phyloP scores from a whole-genome alignment of 305 asterid species.

The Rubia occidens region DNA sequence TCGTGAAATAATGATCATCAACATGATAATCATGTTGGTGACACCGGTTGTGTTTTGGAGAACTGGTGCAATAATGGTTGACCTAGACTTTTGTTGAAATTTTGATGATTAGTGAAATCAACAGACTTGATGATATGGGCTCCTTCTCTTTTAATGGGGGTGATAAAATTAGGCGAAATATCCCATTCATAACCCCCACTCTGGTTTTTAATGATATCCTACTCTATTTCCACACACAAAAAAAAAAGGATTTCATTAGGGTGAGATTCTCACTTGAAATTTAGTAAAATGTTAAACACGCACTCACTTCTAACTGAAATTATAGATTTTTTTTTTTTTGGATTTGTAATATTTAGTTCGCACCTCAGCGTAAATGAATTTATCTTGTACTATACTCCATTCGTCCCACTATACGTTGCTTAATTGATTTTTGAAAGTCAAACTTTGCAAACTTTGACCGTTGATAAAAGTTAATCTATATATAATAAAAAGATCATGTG shows the following conservation, averaged over 20 bases:
- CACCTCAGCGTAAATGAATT: too few species aligned
- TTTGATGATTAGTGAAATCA: not conserved
- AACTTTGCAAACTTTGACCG: too few species aligned
- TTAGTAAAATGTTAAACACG: not conserved
- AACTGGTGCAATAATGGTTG: not conserved
- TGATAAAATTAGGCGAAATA: not conserved
- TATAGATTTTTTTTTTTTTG: too few species aligned
- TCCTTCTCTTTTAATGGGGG: not conserved
- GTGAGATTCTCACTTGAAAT: not conserved
- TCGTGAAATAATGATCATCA: not conserved
- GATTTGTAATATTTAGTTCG: too few species aligned
- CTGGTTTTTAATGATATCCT: not conserved
- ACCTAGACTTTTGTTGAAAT: not conserved
- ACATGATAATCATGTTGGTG: not conserved
- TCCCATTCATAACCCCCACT: not conserved
- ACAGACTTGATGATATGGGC: conserved; percentile 8
- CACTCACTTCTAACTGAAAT: too few species aligned
- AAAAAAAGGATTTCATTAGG: not conserved
- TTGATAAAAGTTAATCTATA: too few species aligned
- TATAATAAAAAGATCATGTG: too few species aligned
- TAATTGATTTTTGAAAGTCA: too few species aligned
- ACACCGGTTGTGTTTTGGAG: not conserved
- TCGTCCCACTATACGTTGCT: too few species aligned
- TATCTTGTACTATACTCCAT: too few species aligned
- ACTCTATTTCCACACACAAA: too few species aligned